phyloP scores from a whole-genome alignment of 1,284 basidiomycete genomes.

The Erythrobasidium hasegawianum region DNA sequence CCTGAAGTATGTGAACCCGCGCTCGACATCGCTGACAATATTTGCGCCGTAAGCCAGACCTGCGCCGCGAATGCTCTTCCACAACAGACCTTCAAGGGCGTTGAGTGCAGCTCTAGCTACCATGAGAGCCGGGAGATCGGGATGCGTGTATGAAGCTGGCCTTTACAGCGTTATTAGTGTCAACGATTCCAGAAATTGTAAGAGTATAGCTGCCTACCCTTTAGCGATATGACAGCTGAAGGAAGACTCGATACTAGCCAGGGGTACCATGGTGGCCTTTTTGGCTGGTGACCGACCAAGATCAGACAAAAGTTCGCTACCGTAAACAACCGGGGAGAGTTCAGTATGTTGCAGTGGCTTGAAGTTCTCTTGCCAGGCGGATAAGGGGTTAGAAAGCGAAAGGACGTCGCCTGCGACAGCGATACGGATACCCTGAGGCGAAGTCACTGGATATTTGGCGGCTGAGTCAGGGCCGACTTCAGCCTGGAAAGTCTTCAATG shows the following conservation, averaged over 20 bases:
- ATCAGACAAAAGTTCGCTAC: constrained; percentile 66
- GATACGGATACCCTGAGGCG: constrained; percentile 76
- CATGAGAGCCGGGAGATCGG: constrained; percentile 76
- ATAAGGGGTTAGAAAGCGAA: constrained; percentile 65
- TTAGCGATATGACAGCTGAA: constrained; percentile 78
- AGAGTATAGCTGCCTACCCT: constrained; percentile 50
- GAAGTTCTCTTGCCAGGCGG: constrained; percentile 70
- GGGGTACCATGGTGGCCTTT: constrained; percentile 79
- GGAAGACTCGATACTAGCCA: constrained; percentile 91
- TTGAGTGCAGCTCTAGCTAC: constrained; percentile 86
- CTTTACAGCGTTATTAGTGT: constrained; percentile 40
- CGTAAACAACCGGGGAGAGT: constrained; percentile 65
- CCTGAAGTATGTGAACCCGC: constrained; percentile 73
- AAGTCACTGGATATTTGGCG: constrained; percentile 58
- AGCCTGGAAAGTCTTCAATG: background rate
- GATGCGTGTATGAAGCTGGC: constrained; percentile 67
- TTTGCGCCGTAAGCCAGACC: constrained; percentile 91
- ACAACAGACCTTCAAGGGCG: constrained; percentile 90
- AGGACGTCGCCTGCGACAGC: constrained; percentile 83
- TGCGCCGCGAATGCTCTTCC: constrained; percentile 73
- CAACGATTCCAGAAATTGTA: too few relatives aligned
- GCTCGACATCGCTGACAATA: constrained; percentile 72
- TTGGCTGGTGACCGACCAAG: constrained; percentile 69
- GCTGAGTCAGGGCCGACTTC: background rate
- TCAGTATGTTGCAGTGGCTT: constrained; percentile 58